These are phyloP conservation scores for Penicillium argentinense DNA, from an alignment of 495 filamentous ascomycete genomes.

Conservation along the genomic window DNA sequence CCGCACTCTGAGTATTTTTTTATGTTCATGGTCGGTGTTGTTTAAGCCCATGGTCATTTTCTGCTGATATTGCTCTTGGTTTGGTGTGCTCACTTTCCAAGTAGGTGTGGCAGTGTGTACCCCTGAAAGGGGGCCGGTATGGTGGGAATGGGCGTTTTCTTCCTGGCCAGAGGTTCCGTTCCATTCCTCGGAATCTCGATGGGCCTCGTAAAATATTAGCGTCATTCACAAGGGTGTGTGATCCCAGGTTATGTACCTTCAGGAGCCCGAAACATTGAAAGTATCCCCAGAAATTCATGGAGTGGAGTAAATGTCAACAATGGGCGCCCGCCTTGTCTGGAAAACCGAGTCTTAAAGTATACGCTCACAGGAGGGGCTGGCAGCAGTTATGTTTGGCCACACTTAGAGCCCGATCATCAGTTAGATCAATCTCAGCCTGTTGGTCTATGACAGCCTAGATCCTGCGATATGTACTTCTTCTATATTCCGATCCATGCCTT, in stretches of 20 bases:
- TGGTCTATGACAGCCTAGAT: too few species aligned
- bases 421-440: too few species aligned
- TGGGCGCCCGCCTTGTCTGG: background rate
- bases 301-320: background rate
- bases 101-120: too few species aligned
- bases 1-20: background rate
- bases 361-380: background rate
- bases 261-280: background rate
- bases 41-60: background rate
- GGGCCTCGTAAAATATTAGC: background rate
- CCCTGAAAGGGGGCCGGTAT: too few species aligned
- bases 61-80: background rate
- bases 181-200: background rate
- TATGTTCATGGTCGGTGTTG: background rate
- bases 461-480: too few species aligned
- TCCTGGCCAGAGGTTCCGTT: background rate
- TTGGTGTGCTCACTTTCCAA: background rate
- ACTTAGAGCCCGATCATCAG: too few species aligned
- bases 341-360: background rate
- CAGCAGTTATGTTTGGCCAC: background rate
- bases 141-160: too few species aligned
- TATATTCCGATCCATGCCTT: too few species aligned
- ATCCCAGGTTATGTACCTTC: background rate
- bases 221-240: background rate
- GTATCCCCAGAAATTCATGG: background rate